Conservation (phyloP, 129 eudicot species). For the Arctium minus region DNA sequence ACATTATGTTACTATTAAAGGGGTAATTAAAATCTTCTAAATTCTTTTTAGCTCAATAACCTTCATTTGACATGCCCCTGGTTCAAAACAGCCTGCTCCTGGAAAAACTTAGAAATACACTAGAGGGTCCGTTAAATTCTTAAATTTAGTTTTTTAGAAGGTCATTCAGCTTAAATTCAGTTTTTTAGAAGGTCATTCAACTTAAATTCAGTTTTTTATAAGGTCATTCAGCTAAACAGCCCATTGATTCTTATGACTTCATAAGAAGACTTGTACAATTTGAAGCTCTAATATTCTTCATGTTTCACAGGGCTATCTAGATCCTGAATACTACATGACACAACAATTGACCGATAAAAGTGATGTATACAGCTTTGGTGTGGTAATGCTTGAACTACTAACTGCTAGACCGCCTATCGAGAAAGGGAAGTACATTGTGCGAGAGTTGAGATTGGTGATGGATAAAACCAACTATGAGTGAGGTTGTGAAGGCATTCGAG, state of each 20-base stretch:
- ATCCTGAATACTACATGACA: slow-evolving; percentile 98
- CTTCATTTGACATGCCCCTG: not conserved
- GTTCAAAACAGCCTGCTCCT: not conserved
- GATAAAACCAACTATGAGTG: slow-evolving; percentile 76
- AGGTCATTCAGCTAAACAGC: not conserved
- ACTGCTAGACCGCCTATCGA: slow-evolving; percentile 81
- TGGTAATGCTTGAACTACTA: slow-evolving; percentile 92
- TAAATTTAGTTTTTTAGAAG: too few species aligned
- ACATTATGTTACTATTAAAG: too few species aligned
- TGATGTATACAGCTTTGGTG: slow-evolving; percentile 94
- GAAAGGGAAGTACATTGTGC: slow-evolving; percentile 89
- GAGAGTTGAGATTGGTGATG: slow-evolving; percentile 62
- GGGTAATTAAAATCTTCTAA: too few species aligned
- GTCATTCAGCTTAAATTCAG: too few species aligned
- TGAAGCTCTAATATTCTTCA: not conserved
- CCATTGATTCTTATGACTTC: not conserved
- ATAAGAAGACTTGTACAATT: not conserved
- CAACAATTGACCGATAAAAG: slow-evolving; percentile 94
- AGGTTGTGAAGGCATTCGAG: slow-evolving; percentile 75
- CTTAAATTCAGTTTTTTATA: not conserved
- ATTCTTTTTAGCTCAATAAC: not conserved
- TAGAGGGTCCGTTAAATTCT: not conserved
- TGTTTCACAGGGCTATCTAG: slow-evolving; percentile 78
- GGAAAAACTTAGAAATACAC: not conserved
- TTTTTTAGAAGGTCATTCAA: too few species aligned